Base-by-base conservation (phyloP, 2,329 filamentous ascomycete species). In the Fusarium tricinctum region DNA sequence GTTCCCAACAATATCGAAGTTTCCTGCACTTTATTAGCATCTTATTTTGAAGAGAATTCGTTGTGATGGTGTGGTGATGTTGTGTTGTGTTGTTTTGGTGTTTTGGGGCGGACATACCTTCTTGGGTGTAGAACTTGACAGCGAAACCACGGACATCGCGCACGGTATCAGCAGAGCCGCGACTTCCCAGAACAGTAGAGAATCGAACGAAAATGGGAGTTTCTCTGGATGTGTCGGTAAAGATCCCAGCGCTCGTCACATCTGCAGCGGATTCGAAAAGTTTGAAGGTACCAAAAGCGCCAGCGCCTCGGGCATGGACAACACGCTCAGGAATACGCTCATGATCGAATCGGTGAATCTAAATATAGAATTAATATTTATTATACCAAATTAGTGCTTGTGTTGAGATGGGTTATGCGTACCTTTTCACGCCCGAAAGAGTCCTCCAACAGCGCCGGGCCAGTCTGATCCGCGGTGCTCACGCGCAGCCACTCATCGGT, bases 121-220 rank as follows among this genome's bases (percentile, higher is more conserved):
- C 91, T 1, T 91, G 81, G 0, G 92, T 94, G 75, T 94, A 94
- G 73, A 79, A 76, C 43, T 80, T 79, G 66, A 92, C 79, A 0
- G 92, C 91, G 67, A 95, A 96, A 2, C 92, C 92, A 38, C 92
- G 88, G 3, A 94, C 91, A 81, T 96, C 92, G n/a, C 92, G 87
- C 2, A 94, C 92, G 0, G 91, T 94, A 75, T 96, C 92, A 8
- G 92, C 91, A 51, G 89, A 92, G 14, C 92, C 92, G 33, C 89
- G 85, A 74, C 88, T 92, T 8, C 91, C 91, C 3, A 92, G 83
- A 0, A 93, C 92, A 0, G 92, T 95, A 0, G 92, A 95, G 77
- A 96, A 94, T 1, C 92, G 89, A 17, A 78, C 15, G 12, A 78
- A 78, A 0, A 78, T 51, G 0, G 77, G 77, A 0, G 77, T 81